A percentile compares a stretch with the other conserved stretches of the same genome.
phyloP scores from a whole-genome alignment of 495 filamentous ascomycete species.

The Apiosordaria backusii region DNA sequence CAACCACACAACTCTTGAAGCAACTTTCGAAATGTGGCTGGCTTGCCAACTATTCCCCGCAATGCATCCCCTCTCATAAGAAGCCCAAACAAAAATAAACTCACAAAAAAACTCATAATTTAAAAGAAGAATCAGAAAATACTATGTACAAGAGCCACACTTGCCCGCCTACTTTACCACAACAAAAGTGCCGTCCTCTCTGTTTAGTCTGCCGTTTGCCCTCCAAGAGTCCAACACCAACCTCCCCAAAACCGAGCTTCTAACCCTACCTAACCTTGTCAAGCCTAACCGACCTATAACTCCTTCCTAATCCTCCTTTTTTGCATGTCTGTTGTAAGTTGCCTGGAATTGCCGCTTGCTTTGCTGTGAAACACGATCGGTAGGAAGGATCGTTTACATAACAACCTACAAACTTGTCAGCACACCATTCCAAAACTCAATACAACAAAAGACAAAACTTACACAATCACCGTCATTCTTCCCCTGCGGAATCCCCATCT shows the following conservation, averaged over 20 bases:
- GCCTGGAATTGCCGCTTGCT: not conserved
- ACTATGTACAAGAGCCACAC: not conserved
- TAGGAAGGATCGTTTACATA: not conserved
- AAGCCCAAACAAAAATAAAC: not conserved
- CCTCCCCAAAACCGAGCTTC: not conserved
- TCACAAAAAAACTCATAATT: not conserved
- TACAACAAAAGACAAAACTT: slow-evolving; percentile 42
- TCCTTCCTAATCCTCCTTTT: not conserved
- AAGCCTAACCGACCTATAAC: not conserved
- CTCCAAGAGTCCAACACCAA: not conserved
- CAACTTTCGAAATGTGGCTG: too few species aligned
- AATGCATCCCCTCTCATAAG: not conserved
- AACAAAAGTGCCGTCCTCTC: not conserved
- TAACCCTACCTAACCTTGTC: not conserved
- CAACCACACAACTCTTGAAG: not conserved
- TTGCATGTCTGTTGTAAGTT: not conserved
- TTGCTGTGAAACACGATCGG: not conserved
- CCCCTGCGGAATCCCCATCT: slow-evolving; percentile 86
- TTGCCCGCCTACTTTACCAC: not conserved
- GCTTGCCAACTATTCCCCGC: too few species aligned
- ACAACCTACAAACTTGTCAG: not conserved
- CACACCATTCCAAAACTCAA: not conserved
- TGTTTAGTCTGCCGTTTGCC: not conserved
- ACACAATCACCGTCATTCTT: slow-evolving; percentile 88
- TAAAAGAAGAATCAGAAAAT: not conserved